phyloP scores from a whole-genome alignment of 2,329 filamentous ascomycete species.

The Calonectria fujianensis region DNA sequence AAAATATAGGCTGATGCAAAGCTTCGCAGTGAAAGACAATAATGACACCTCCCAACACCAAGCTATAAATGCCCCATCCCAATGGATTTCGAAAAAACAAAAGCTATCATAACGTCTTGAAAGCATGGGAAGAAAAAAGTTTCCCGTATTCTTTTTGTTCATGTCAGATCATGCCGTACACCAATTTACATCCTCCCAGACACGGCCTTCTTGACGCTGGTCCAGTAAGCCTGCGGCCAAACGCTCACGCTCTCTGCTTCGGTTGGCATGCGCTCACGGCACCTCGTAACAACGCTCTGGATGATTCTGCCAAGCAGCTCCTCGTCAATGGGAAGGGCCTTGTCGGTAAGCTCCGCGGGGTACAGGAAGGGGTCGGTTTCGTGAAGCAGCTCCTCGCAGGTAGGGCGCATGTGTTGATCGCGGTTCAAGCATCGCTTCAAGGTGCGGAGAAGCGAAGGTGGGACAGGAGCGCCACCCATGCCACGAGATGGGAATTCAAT shows the following conservation, averaged over 20 bases:
- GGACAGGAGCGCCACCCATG: conserved; percentile 78
- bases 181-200: conserved; percentile 55
- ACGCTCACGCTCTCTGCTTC: conserved; percentile 73
- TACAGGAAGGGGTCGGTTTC: conserved; percentile 78
- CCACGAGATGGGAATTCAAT: conserved; percentile 84
- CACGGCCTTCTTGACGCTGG: conserved; percentile 73
- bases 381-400: conserved; percentile 77
- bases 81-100: conserved; percentile 49
- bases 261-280: conserved; percentile 74
- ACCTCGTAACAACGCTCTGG: conserved; percentile 76
- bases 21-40: conserved; percentile 52
- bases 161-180: conserved; percentile 41
- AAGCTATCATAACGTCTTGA: conserved; percentile 48
- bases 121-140: conserved; percentile 20
- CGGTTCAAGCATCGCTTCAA: conserved; percentile 78
- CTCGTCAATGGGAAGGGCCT: conserved; percentile 76
- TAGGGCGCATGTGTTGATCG: conserved; percentile 77
- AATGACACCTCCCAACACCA: conserved; percentile 57
- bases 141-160: conserved; percentile 38
- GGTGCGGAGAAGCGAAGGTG: conserved; percentile 75
- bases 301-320: conserved; percentile 78
- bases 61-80: conserved; percentile 55
- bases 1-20: conserved; percentile 47
- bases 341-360: conserved; percentile 73
- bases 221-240: conserved; percentile 79